Evolutionary conservation across 1,139 yeast genomes (phyloP).

Genomic region (Pichia sp.): DNA sequence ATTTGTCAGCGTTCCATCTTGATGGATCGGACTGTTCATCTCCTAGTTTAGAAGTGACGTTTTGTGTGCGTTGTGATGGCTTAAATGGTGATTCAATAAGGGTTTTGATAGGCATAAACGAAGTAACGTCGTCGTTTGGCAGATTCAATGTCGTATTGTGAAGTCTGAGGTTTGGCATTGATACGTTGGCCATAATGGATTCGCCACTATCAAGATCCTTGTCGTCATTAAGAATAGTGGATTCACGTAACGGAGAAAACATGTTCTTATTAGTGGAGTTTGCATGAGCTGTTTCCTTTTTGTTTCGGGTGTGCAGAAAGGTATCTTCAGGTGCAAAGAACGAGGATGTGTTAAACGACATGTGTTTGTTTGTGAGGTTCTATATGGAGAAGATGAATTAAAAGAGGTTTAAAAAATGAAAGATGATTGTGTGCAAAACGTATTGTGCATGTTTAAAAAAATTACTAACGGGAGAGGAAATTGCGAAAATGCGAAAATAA

Average conservation of each 20-base stretch:
- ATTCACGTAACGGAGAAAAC: no score
- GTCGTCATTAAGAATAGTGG: no score
- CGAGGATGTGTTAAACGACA: slow-evolving; percentile 5
- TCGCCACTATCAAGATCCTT: no score
- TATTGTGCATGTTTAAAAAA: not conserved
- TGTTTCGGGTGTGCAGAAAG: no score
- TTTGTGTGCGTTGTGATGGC: slow-evolving; percentile 1
- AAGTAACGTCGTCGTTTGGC: slow-evolving; percentile 3
- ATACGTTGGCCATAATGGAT: no score
- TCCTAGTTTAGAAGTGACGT: not conserved
- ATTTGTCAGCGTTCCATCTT: slow-evolving; percentile 7
- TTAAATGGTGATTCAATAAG: slow-evolving; percentile 29
- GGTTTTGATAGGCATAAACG: slow-evolving; percentile 25
- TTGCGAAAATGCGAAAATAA: not conserved
- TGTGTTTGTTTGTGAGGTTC: not conserved
- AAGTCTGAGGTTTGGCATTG: no score
- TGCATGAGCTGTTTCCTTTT: no score
- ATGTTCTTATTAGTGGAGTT: no score
- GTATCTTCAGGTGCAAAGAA: slow-evolving; percentile 5
- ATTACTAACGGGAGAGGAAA: not conserved
- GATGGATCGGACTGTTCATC: not conserved
- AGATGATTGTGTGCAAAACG: not conserved
- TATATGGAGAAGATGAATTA: not conserved
- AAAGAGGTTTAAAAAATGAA: not conserved
- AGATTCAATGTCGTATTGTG: no score